These are phyloP conservation scores for Sporopachydermia lactativora DNA, from an alignment of 805 yeast species.

Conservation along the genomic window DNA sequence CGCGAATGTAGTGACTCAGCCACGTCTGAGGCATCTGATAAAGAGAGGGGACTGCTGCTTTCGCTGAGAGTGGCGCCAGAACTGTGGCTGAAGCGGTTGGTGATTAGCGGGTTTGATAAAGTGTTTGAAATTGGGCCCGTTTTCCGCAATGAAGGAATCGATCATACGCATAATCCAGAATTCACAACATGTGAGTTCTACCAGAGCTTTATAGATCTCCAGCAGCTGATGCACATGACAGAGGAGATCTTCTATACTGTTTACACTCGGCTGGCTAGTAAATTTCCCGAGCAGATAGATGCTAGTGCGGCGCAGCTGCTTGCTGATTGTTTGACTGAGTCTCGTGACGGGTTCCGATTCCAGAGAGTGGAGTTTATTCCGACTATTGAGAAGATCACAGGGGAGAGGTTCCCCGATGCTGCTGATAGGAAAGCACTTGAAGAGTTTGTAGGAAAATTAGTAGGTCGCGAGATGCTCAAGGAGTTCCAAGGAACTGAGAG, in stretches of 20 bases:
- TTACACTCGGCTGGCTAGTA: constrained; percentile 17
- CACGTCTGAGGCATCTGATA: constrained; percentile 21
- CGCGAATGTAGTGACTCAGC: constrained; percentile 8
- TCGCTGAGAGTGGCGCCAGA: constrained; percentile 89
- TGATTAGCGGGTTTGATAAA: constrained; percentile 74
- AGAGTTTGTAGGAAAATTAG: neutral
- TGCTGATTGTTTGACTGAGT: neutral
- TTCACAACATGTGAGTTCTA: constrained; percentile 86
- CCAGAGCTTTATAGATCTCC: constrained; percentile 51
- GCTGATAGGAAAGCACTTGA: constrained; percentile 18
- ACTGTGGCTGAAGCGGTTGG: constrained; percentile 75
- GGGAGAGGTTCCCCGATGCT: constrained; percentile 31
- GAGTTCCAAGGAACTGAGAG: constrained; percentile 3
- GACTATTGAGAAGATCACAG: constrained; percentile 41
- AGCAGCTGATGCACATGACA: constrained; percentile 51
- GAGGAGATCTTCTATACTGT: constrained; percentile 38
- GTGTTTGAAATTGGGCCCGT: constrained; percentile 77
- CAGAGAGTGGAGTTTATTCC: constrained; percentile 49
- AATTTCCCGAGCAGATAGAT: constrained; percentile 6
- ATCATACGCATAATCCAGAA: constrained; percentile 88
- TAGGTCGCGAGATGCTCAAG: neutral
- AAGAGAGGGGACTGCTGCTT: constrained; percentile 21
- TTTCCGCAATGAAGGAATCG: constrained; percentile 89
- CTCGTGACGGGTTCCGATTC: constrained; percentile 16
- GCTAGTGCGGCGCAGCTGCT: constrained; percentile 8